Base-by-base conservation (phyloP, 768 basidiomycete genomes). In the Termitomyces sp. region DNA sequence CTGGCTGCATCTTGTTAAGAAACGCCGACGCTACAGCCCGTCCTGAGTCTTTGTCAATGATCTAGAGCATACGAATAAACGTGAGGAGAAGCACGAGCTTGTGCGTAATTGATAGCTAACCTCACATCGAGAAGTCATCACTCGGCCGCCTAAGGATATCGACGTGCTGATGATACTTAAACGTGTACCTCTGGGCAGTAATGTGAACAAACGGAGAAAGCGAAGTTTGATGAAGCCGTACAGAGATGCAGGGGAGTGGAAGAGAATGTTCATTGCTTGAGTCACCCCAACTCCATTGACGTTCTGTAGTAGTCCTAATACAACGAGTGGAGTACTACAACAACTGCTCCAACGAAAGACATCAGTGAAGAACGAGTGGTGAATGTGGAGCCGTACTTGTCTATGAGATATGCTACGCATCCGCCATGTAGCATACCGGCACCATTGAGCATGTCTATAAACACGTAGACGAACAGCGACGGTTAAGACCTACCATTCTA, bases 371-470 rank as follows among this genome's bases (percentile, higher is more conserved):
- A 15, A 38, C 25, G 8, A 14, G 17, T 37, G 15, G 38, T 46
- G 42, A 38, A 34, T 46, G 47, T 17, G 12, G 15, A 72, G 81
- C 72, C 82, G 54, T 62, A 86, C 86, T 87, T 89, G 73, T 91
- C 89, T 48, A 90, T 84, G 59, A 91, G 75, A 72, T 89, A 89
- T 49, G 87, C 85, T 38, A 91, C 70, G 58, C 87, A 88, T 43
- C 86, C 88, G n/a, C 89, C 89, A 65, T 90, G 89, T 15, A 90
- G 76, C 83, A 88, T 87, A 2, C 86, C 86, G 31, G 87, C 86
- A 12, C 88, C 88, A 65, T 91, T 91, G 37, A 90, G 75, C 87
- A 89, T 89, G 60, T 81, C 88, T 88, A 63, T 42, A 50, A 42
- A 36, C 37, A 60, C 42, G 32, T 48, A 60, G 58, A 14, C 37